Base-by-base conservation (phyloP, 2,329 filamentous ascomycete species). In the Claviceps pusilla region DNA sequence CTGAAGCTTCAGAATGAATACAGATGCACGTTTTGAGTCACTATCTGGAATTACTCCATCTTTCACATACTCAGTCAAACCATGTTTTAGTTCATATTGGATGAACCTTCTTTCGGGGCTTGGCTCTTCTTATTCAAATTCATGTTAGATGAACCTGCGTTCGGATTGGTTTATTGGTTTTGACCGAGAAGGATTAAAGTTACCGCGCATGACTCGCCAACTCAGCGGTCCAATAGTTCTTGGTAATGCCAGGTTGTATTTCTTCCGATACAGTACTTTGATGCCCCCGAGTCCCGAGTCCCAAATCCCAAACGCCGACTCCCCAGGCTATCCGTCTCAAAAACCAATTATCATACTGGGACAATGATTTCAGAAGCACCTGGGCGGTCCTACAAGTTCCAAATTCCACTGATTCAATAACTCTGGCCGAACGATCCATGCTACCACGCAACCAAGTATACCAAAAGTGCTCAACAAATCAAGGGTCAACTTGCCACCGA, bases 401-500 rank as follows among this genome's bases (percentile, higher is more conserved):
- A 58, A 11, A n/a, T 57, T 54, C 50, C 59, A 55, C 37, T 56
- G 55, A 24, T 54, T 57, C 47, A 50, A 52, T 28, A 57, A 33
- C 48, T 65, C 62, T 3, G 63, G 60, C n/a, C 61, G 65, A 42
- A 66, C 55, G 31, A 84, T 64, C 79, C 80, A 87, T 50, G 86
- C 73, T 28, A 82, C 79, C 41, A 91, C 65, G 14, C 86, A 87
- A 3, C 88, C 86, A 3, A 94, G 66, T 33, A 93, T 71, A 0
- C 89, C 83, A 53, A 89, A 73, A 52, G 86, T 82, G 14, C 88
- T 86, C 28, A 90, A 68, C 6, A 94, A 72, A 65, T 90, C 86
- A 42, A 94, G 71, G 0, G 86, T 77, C 49, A 85, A 67, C 72
- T 83, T 83, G 0, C 86, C 79, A 48, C 76, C 78, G 48, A 76